Percentiles rank a stretch among this genome's conserved stretches.
phyloP scores from a whole-genome alignment of 495 filamentous ascomycete genomes.

The Friedmanniomyces simplex region DNA sequence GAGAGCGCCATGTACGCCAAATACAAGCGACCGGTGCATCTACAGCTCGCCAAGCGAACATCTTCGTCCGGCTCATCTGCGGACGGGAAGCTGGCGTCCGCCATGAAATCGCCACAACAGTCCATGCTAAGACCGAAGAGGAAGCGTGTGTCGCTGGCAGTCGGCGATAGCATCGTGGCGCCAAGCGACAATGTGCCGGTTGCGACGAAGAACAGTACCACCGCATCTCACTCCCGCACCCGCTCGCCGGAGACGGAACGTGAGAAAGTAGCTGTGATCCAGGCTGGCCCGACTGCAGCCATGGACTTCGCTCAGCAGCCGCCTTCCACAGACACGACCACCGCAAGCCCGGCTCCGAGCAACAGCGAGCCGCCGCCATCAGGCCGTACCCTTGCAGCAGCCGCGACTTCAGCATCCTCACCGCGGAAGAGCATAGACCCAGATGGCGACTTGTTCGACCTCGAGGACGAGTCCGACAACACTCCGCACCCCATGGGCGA shows the following conservation, averaged over 20 bases:
- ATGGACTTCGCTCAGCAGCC: neutral
- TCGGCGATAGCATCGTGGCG: slow-evolving; percentile 17
- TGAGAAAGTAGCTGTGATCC: neutral
- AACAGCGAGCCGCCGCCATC: neutral
- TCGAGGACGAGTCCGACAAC: slow-evolving; percentile 14
- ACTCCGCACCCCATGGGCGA: slow-evolving; percentile 3
- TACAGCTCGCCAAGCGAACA: slow-evolving; percentile 7
- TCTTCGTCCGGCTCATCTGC: slow-evolving; percentile 19
- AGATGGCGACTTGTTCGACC: slow-evolving; percentile 21
- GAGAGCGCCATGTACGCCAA: slow-evolving; percentile 10
- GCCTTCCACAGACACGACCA: neutral
- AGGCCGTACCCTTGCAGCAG: neutral
- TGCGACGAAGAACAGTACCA: neutral
- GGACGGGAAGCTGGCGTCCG: slow-evolving; percentile 19
- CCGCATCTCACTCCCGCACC: slow-evolving; percentile 17
- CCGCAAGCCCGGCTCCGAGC: neutral
- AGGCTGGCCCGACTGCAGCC: neutral
- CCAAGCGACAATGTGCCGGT: slow-evolving; percentile 18
- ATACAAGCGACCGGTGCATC: slow-evolving; percentile 10
- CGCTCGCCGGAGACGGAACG: neutral
- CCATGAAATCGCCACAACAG: slow-evolving; percentile 16
- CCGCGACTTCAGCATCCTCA: neutral
- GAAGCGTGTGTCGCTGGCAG: slow-evolving; percentile 18
- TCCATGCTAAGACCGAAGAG: slow-evolving; percentile 1
- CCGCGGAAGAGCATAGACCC: slow-evolving; percentile 9